Conservation (phyloP, 2,329 filamentous ascomycete genomes). For the Bipolaris sorokiniana region DNA sequence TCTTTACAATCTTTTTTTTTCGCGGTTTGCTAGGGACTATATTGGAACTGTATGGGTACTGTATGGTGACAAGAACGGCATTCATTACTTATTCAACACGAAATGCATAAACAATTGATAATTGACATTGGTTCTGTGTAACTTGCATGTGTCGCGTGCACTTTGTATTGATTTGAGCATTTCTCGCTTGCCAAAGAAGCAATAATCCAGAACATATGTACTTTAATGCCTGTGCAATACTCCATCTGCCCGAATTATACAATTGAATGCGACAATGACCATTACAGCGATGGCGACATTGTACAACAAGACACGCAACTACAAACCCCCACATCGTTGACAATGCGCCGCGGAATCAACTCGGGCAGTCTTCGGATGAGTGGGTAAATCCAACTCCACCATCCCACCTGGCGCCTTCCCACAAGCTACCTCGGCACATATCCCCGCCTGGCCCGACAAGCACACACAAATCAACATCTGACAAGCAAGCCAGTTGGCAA, state of each 20-base stretch:
- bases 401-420: not conserved
- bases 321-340: not conserved
- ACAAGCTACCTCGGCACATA: not conserved
- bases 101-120: conserved; percentile 11
- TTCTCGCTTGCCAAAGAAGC: not conserved
- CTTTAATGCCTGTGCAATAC: not conserved
- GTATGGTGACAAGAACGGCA: conserved; percentile 15
- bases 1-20: not conserved
- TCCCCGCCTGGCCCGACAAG: not conserved
- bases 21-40: conserved; percentile 8
- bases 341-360: not conserved
- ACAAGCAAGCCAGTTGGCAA: no score
- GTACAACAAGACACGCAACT: not conserved
- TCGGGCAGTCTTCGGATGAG: not conserved
- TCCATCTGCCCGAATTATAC: not conserved
- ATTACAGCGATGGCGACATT: not conserved
- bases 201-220: not conserved
- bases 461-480: no score
- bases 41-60: conserved; percentile 13
- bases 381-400: not conserved
- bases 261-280: not conserved
- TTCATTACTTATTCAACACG: conserved; percentile 15
- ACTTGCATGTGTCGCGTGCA: not conserved
- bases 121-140: not conserved
- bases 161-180: no score